phyloP scores from a whole-genome alignment of 2,329 filamentous ascomycete genomes.

The Hypoxylon sp. region DNA sequence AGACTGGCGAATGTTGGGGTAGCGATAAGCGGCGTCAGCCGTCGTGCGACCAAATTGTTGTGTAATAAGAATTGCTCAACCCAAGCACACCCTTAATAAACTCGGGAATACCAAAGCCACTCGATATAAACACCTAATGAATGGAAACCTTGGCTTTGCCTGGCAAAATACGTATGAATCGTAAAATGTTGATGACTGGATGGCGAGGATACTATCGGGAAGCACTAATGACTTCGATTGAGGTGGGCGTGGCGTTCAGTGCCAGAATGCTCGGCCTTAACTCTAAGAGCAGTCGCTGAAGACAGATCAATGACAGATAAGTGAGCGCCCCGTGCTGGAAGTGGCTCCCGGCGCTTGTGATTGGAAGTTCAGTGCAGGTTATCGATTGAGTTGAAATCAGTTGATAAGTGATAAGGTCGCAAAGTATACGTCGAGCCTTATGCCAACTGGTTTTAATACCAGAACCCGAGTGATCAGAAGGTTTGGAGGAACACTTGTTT shows the following conservation, averaged over 20 bases:
- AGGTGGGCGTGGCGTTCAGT: slow-evolving; percentile 1
- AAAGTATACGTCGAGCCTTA: slow-evolving; percentile 12
- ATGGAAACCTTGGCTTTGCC: slow-evolving; percentile 11
- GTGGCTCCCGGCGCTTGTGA: slow-evolving; percentile 24
- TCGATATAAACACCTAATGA: too few species aligned
- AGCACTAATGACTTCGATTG: slow-evolving; percentile 28
- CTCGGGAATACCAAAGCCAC: slow-evolving; percentile 20
- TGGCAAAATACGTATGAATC: slow-evolving; percentile 28
- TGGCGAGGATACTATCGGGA: slow-evolving; percentile 44
- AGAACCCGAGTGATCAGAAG: slow-evolving; percentile 16
- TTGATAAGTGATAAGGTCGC: slow-evolving; percentile 34
- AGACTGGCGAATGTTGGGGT: slow-evolving; percentile 34
- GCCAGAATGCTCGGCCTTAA: slow-evolving; percentile 29
- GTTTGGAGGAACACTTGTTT: slow-evolving; percentile 16
- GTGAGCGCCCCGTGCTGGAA: not conserved
- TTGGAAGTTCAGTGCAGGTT: slow-evolving; percentile 2
- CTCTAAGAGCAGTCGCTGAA: slow-evolving; percentile 24
- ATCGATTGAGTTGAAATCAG: slow-evolving; percentile 2
- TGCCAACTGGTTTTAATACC: slow-evolving; percentile 21
- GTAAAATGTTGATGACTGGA: slow-evolving; percentile 32
- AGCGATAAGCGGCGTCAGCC: slow-evolving; percentile 44
- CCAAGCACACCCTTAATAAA: slow-evolving; percentile 22
- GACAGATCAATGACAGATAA: too few species aligned
- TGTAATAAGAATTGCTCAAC: slow-evolving; percentile 42
- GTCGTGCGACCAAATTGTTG: slow-evolving; percentile 39